Conservation (phyloP, 108 stramenopile genomes). For the Cyclotella cryptica region DNA sequence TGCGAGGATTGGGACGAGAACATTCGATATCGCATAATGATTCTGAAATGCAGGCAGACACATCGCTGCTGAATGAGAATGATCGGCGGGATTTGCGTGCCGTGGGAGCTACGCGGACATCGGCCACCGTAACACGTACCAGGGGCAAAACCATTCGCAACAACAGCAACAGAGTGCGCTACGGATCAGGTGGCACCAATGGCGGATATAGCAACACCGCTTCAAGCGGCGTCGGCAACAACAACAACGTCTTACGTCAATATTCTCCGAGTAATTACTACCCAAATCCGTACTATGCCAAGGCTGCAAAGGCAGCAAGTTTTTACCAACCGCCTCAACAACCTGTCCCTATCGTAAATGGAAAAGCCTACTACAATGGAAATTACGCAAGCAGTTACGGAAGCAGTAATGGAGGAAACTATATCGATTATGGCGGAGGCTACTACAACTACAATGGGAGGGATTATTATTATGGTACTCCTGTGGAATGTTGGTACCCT, state of each 20-base stretch:
- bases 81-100: not conserved
- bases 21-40: too few relatives aligned
- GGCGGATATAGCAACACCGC: not conserved
- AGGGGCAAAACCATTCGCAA: not conserved
- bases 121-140: not conserved
- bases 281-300: not conserved
- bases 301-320: not conserved
- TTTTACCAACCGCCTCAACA: not conserved
- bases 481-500: conserved; percentile 1
- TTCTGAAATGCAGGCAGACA: too few relatives aligned
- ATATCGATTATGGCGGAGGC: not conserved
- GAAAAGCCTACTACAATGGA: too few relatives aligned
- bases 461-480: conserved; percentile 11
- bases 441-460: conserved; percentile 6
- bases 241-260: not conserved
- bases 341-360: not conserved
- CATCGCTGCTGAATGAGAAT: not conserved
- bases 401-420: not conserved
- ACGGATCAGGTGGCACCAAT: not conserved
- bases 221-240: not conserved
- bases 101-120: not conserved
- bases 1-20: too few relatives aligned
- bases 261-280: conserved; percentile 1
- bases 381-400: too few relatives aligned
- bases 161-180: not conserved